Evolutionary conservation across 164 flowering plant species (phyloP).

Genomic region (Sedum album): DNA sequence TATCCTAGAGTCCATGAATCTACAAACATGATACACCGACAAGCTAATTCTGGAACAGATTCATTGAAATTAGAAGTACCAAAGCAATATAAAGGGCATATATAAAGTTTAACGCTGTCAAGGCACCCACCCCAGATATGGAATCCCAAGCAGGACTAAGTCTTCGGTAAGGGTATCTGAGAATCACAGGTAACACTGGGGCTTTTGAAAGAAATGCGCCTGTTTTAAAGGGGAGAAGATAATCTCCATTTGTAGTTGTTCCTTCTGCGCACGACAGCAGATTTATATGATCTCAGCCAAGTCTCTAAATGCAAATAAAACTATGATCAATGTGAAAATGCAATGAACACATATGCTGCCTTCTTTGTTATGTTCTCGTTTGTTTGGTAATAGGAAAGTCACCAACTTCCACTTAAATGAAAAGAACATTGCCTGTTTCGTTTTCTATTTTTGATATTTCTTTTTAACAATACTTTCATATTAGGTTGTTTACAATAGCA

Average conservation of each 20-base stretch:
- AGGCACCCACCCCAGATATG: constrained; percentile 74
- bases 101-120: neutral
- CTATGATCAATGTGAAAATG: neutral
- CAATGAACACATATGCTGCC: neutral
- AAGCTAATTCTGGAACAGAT: neutral
- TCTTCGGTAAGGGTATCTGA: constrained; percentile 79
- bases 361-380: neutral
- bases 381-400: too few species aligned
- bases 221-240: constrained; percentile 86
- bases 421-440: too few species aligned
- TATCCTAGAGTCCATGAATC: neutral
- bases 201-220: constrained; percentile 79
- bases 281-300: neutral
- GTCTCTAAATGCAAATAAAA: neutral
- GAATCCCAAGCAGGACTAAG: constrained; percentile 98
- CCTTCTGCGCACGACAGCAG: constrained; percentile 51
- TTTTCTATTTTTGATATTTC: too few species aligned
- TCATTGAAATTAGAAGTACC: neutral
- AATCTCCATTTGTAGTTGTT: constrained; percentile 93
- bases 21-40: neutral
- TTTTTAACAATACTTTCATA: too few species aligned
- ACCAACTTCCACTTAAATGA: too few species aligned
- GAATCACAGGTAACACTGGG: constrained; percentile 84
- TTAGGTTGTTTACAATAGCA: too few species aligned
- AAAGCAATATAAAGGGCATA: neutral